phyloP scores from a whole-genome alignment of 495 filamentous ascomycete genomes.

The Penicillium diatomitis region DNA sequence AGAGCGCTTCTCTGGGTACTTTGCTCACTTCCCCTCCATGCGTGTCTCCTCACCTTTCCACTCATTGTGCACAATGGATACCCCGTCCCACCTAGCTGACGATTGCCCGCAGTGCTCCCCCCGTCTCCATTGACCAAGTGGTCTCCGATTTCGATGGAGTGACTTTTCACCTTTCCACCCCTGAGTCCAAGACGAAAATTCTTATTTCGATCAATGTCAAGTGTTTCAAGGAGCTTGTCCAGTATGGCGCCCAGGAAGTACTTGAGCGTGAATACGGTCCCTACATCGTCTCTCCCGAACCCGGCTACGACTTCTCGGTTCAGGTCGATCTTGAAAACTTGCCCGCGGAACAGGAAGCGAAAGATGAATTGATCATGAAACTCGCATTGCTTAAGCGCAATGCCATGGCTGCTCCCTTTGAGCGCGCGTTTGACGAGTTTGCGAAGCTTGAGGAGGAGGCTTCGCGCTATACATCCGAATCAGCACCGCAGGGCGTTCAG shows the following conservation, averaged over 20 bases:
- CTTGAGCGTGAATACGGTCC: constrained; percentile 89
- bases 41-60: constrained; percentile 3
- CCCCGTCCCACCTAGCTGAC: constrained; percentile 25
- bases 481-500: constrained; percentile 76
- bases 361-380: constrained; percentile 75
- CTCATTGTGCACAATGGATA: constrained; percentile 17
- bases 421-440: constrained; percentile 91
- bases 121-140: constrained; percentile 86
- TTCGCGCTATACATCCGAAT: constrained; percentile 80
- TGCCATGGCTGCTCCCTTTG: constrained; percentile 96
- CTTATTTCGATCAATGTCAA: constrained; percentile 86
- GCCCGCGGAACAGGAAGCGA: constrained; percentile 67
- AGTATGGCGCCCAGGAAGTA: constrained; percentile 85
- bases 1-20: constrained; percentile 86
- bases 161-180: constrained; percentile 94
- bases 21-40: constrained; percentile 11
- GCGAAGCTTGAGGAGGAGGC: constrained; percentile 76
- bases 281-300: constrained; percentile 80
- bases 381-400: constrained; percentile 90
- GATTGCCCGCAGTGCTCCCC: constrained; percentile 54
- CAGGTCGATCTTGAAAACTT: constrained; percentile 79
- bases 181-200: constrained; percentile 84
- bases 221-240: constrained; percentile 84
- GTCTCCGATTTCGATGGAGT: constrained; percentile 98
- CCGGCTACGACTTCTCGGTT: constrained; percentile 90